Evolutionary conservation across 2,329 filamentous ascomycete genomes (phyloP), one percentile per base, ranked within the genome.

Genomic region (Canariomyces notabilis): DNA sequence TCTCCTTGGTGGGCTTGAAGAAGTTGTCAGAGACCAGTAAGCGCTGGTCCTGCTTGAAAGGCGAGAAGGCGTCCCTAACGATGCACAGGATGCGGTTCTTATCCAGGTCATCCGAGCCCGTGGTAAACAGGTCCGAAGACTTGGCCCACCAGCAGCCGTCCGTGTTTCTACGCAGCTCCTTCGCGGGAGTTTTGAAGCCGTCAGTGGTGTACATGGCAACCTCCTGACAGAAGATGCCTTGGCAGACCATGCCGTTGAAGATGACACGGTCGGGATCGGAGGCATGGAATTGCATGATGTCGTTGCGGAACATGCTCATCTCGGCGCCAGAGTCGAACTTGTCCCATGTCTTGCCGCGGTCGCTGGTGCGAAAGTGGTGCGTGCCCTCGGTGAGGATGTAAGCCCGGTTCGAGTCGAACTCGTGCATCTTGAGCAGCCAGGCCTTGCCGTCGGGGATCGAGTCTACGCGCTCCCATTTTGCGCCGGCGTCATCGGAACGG

Each of bases 81-180:
- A 96, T 83, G 66, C 93, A 98, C 43, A 97, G 67, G 42, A 91
- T 76, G 44, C 89, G 80, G 55, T 84, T 73, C 42, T 79, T 72
- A 60, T 93, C 82, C 42, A 82, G 70, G 26, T 84, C 75, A 1
- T 76, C 68, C 44, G 83, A 68, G 50, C 84, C 84, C 9, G 82
- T 83, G 26, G 79, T 79, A 63, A 98, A 96, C 34, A 82, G 67
- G 5, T 79, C 75, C 11, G 86, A 82, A 12, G 81, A 80, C 61
- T 88, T 88, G 42, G 93, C 91, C 89, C 91, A 98, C 64, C 84
- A 80, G 65, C 93, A 98, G 51, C 85, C 83, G 39, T 80, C 74
- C 2, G 87, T 87, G 55, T 82, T 77, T 34, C 77, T 72, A 42
- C 85, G 77, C 49, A 96, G 74, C 5, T 74, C 67, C 55, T 85